Evolutionary conservation across 768 basidiomycete genomes (phyloP).

Genomic region (Lentinula edodes): DNA sequence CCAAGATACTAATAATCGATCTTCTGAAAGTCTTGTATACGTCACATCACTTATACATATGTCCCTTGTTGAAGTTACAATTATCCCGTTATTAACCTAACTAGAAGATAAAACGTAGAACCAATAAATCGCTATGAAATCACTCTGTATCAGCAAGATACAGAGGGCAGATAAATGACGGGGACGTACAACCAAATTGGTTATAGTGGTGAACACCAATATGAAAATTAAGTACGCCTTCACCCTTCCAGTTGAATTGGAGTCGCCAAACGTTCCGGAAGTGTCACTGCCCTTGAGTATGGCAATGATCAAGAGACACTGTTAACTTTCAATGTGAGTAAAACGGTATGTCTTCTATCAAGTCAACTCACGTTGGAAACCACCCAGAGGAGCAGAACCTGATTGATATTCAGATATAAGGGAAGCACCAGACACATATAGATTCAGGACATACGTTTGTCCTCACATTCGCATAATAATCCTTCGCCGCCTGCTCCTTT

Average conservation of each 20-base stretch:
- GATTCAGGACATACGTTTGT: conserved; percentile 51
- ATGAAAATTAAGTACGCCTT: conserved; percentile 80
- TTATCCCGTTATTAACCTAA: conserved; percentile 47
- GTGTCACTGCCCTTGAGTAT: conserved; percentile 59
- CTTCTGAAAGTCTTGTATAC: no score
- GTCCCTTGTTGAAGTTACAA: background rate
- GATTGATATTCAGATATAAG: background rate
- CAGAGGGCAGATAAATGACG: background rate
- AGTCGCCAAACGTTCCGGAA: conserved; percentile 52
- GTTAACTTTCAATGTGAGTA: background rate
- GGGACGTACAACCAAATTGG: conserved; percentile 50
- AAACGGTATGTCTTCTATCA: background rate
- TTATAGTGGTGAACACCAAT: conserved; percentile 75
- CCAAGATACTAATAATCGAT: no score
- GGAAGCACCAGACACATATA: no score
- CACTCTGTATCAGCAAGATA: background rate
- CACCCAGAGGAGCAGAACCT: conserved; percentile 77
- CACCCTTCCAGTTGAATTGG: conserved; percentile 45
- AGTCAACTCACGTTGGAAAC: conserved; percentile 63
- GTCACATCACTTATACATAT: background rate
- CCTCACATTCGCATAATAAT: conserved; percentile 84
- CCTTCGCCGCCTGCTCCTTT: conserved; percentile 69
- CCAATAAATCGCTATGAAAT: conserved; percentile 46
- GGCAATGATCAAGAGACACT: conserved; percentile 65
- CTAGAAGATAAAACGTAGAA: conserved; percentile 50